Evolutionary conservation across 148 eudicot genomes (phyloP), one percentile per base, ranked within the genome.

Genomic region (Drosera capensis): DNA sequence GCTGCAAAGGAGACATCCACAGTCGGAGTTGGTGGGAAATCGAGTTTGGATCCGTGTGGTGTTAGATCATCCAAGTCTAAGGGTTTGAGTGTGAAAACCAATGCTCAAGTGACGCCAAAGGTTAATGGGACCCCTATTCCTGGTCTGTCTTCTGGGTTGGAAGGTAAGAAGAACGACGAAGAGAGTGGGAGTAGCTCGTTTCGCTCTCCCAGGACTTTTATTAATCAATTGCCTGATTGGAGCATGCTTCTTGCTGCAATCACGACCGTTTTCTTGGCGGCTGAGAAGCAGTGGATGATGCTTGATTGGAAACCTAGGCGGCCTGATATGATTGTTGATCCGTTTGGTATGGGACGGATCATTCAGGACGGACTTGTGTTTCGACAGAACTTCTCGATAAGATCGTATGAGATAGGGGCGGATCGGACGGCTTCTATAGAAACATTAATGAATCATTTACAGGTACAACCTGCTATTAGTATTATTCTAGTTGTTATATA

Each of bases 251-350:
- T 92, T 62, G 99, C 95, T 55, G 99, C 99, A 13, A 92, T 92
- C 36, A 92, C 99, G 1, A 92, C 99, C 0, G 63, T 92, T 5
- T 85, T 92, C 56, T 79, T 92, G 73, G 95, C 99, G 18, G 99
- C 99, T 9, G 99, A 92, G 73, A 85, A 92, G 80, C 99, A 92
- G 41, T 92, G 99, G 99, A 85, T 74, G 95, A 85, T 81, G 94
- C 86, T 92, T 40, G 96, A 82, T 59, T 92, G 99, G 99, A 92
- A 92, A 52, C 78, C 95, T 0, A 92, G 70, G 66, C 80, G 99
- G 15, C 50, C 88, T 18, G 95, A 85, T 42, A 68, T 60, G 71
- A 72, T 92, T 60, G 43, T 40, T 26, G 99, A 81, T 51, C 77
- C 99, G 1, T 85, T 85, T 74, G 99, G 88, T 39, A 56, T 92